Evolutionary conservation across 257 asterid species (phyloP).

Genomic region (Solanum pennellii): DNA sequence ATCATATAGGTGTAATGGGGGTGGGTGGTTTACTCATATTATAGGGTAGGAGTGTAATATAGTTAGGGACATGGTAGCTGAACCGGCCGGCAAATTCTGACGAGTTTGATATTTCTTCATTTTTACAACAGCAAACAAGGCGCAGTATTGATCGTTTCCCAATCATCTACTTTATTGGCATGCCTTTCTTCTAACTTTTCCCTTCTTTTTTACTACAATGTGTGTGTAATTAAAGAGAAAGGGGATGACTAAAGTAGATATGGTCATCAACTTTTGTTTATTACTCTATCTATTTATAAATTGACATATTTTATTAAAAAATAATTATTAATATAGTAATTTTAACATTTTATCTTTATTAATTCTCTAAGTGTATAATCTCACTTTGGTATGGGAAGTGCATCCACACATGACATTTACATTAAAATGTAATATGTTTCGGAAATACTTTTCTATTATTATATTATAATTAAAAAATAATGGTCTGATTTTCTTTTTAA

Average conservation of each 20-base stretch:
- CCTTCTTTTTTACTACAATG: background rate
- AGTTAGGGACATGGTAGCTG: slow-evolving; percentile 1
- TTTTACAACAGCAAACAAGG: background rate
- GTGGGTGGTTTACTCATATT: no score
- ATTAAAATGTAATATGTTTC: background rate
- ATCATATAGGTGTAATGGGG: background rate
- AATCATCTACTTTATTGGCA: background rate
- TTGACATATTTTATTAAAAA: no score
- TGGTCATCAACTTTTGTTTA: background rate
- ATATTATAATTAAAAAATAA: background rate
- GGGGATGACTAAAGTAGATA: background rate
- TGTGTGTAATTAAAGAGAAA: background rate
- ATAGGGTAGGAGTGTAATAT: background rate
- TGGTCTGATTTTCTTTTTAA: no score
- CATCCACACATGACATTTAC: background rate
- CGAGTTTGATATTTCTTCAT: slow-evolving; percentile 11
- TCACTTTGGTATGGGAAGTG: background rate
- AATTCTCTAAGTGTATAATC: no score
- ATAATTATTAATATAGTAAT: no score
- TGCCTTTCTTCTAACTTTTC: background rate
- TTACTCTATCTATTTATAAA: no score
- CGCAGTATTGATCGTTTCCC: background rate
- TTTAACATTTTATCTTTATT: no score
- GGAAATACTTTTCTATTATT: background rate
- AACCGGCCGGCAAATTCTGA: slow-evolving; percentile 11